A percentile compares a stretch with the other conserved stretches of the same genome.
phyloP scores from a whole-genome alignment of 108 stramenopile species.

The Fragilaria radians region DNA sequence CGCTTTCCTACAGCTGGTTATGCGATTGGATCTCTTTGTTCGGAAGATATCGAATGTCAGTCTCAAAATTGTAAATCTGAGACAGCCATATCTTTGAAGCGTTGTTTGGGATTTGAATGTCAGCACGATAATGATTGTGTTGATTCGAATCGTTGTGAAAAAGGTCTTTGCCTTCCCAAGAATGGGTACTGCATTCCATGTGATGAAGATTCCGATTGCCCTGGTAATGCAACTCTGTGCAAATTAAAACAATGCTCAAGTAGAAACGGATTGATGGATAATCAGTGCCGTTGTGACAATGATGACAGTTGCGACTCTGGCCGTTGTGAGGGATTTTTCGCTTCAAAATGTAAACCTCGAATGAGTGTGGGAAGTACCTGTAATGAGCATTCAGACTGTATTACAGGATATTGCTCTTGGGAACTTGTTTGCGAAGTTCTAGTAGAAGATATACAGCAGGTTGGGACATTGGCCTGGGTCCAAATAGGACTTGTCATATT shows the following conservation, averaged over 20 bases:
- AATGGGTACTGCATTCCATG: conserved; percentile 17
- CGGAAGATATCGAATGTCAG: conserved; percentile 14
- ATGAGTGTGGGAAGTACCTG: conserved; percentile 10
- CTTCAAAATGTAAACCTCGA: conserved; percentile 9
- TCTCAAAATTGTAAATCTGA: conserved; percentile 9
- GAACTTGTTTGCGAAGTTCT: conserved; percentile 3
- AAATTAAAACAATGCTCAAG: conserved; percentile 8
- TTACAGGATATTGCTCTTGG: conserved; percentile 14
- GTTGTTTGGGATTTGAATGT: conserved; percentile 17
- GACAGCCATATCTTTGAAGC: conserved; percentile 5
- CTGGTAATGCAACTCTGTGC: neutral
- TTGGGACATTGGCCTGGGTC: neutral
- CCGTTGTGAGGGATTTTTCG: conserved; percentile 11
- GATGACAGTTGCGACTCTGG: conserved; percentile 12
- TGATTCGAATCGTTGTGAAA: conserved; percentile 26
- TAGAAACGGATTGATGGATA: conserved; percentile 16
- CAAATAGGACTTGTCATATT: neutral
- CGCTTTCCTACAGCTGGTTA: conserved; percentile 21
- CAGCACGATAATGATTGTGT: conserved; percentile 13
- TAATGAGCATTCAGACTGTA: conserved; percentile 20
- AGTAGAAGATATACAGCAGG: neutral
- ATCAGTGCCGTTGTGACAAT: conserved; percentile 10
- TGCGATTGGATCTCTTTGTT: conserved; percentile 10
- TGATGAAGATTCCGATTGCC: conserved; percentile 29
- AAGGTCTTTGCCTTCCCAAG: conserved; percentile 19